phyloP scores from a whole-genome alignment of 192 early-diverging fungal species.

The Dimargaris cristalligena region DNA sequence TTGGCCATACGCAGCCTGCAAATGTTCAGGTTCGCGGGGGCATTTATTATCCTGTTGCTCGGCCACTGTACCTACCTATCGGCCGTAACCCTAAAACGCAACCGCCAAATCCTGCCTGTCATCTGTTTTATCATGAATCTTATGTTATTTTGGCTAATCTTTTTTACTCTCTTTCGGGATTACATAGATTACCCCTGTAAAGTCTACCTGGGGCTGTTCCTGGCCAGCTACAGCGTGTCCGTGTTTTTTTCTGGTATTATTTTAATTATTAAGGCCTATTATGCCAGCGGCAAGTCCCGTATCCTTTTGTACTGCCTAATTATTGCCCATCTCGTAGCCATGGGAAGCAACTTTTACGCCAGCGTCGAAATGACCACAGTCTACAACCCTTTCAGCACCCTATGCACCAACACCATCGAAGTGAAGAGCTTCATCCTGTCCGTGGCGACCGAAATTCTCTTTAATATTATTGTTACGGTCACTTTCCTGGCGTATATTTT shows the following conservation, averaged over 20 bases:
- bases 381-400: background rate
- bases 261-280: constrained; percentile 5
- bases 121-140: background rate
- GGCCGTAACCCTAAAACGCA: background rate
- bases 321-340: background rate
- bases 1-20: background rate
- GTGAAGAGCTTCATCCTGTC: background rate
- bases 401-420: background rate
- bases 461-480: background rate
- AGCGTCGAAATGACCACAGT: constrained; percentile 7
- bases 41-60: background rate
- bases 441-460: background rate
- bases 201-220: constrained; percentile 10
- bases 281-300: background rate
- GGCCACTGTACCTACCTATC: background rate
- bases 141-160: background rate
- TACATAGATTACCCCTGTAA: background rate
- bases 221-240: constrained; percentile 4
- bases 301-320: background rate
- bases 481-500: background rate
- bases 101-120: background rate
- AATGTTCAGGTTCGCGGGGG: background rate
- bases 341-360: constrained; percentile 12
- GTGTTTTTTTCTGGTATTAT: constrained; percentile 1
- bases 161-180: background rate